Percentiles rank a stretch among this genome's conserved stretches.
Conservation (phyloP, 1,284 basidiomycete species). For the Malassezia sp. region DNA sequence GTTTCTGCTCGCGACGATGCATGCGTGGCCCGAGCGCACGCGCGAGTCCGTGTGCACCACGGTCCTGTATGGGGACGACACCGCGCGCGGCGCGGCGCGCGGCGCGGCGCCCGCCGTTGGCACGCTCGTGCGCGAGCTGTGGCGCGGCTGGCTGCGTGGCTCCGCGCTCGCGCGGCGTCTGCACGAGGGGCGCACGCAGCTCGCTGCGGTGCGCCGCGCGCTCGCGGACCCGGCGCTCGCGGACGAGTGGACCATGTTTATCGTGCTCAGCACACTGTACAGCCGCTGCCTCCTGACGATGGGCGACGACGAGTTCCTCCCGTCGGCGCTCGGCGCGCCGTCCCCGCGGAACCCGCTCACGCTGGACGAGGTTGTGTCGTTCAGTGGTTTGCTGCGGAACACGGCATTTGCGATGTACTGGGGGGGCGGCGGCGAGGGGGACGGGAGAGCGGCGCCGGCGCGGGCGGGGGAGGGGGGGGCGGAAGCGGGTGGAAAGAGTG, state of each 20-base stretch:
- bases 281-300: constrained; percentile 75
- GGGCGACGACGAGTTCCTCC: constrained; percentile 93
- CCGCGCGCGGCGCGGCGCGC: background rate
- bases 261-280: constrained; percentile 74
- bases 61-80: constrained; percentile 18
- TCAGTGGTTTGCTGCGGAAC: constrained; percentile 62
- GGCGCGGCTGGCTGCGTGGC: constrained; percentile 38
- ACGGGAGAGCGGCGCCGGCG: constrained; percentile 4
- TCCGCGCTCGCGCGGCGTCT: constrained; percentile 22
- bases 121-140: constrained; percentile 37
- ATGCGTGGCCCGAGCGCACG: constrained; percentile 26
- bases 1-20: constrained; percentile 32
- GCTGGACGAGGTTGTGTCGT: constrained; percentile 65
- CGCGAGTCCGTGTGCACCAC: constrained; percentile 23
- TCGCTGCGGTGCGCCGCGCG: constrained; percentile 19
- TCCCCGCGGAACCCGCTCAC: constrained; percentile 51
- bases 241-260: constrained; percentile 53
- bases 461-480: no score
- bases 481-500: no score
- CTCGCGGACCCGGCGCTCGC: constrained; percentile 5
- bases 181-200: no score
- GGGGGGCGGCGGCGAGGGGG: constrained; percentile 51
- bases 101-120: constrained; percentile 2
- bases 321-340: constrained; percentile 23
- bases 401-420: constrained; percentile 71